These are phyloP conservation scores for Diaporthe helianthi DNA, from an alignment of 2,329 filamentous ascomycete species.

Conservation along the genomic window DNA sequence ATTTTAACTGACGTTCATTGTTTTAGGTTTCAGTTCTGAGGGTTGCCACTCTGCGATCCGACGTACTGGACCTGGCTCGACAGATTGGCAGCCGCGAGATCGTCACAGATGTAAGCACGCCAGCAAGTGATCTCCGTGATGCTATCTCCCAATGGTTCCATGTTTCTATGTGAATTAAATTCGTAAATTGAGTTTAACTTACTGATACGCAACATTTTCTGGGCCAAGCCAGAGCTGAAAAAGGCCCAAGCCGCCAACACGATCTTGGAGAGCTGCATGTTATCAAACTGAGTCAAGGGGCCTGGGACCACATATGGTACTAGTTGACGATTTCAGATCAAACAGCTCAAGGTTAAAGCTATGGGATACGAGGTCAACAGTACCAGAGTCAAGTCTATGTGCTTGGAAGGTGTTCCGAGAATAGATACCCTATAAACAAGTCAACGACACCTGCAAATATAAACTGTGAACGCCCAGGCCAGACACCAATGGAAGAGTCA, in stretches of 20 bases:
- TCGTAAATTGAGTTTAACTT: not conserved
- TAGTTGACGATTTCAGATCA: too few species aligned
- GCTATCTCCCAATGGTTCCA: conserved; percentile 48
- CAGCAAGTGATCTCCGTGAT: conserved; percentile 56
- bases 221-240: not conserved
- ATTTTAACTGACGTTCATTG: conserved; percentile 37
- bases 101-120: conserved; percentile 51
- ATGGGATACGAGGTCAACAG: not conserved
- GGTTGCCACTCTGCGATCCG: conserved; percentile 49
- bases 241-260: not conserved
- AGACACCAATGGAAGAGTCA: not conserved
- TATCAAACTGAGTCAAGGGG: not conserved
- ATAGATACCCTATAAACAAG: not conserved
- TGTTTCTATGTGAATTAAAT: not conserved
- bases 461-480: not conserved
- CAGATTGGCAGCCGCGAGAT: conserved; percentile 45
- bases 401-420: not conserved
- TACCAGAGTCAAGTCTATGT: not conserved
- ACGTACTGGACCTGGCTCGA: conserved; percentile 50
- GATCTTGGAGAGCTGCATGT: not conserved
- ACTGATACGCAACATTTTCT: conserved; percentile 7
- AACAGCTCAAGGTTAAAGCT: too few species aligned
- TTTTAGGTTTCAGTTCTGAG: conserved; percentile 45
- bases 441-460: not conserved
- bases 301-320: too few species aligned